Evolutionary conservation across 2,329 filamentous ascomycete genomes (phyloP), one percentile per base, ranked within the genome.

Genomic region (Colletotrichum graminicola): DNA sequence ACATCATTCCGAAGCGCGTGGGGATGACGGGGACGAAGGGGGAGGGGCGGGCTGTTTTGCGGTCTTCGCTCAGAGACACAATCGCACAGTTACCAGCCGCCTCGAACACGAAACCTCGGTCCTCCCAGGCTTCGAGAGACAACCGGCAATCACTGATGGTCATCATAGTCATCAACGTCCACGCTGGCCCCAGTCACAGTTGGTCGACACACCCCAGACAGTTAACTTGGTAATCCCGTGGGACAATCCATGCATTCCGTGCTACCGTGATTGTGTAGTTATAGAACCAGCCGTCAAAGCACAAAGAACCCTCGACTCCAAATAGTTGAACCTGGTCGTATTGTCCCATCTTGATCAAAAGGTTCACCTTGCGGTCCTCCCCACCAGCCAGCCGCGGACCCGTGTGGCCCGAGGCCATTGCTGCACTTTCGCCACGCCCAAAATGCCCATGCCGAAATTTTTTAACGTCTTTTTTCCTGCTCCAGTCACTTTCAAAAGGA

Each of bases 191-290:
- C 39, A 11, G 41, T 60, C 57, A 60, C 26, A 16, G 4, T 11
- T 11, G 36, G 23, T 11, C 47, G 2, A 12, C 5, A 34, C 32
- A 26, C 41, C 32, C 45, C 63, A 39, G 36, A 36, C 57, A n/a
- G 23, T 66, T 57, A 66, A 66, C 54, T 71, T 71, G 67, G 67
- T 69, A 69, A 69, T 64, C 69, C 73, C 71, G 66, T 67, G 66
- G 73, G 73, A 73, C 73, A 69, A 74, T 75, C 74, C 74, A 75
- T 75, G 74, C 73, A 73, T 75, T 74, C 74, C 74, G 73, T 75
- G 73, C 73, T 73, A 74, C 73, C 73, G 68, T 73, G 72, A 75
- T 72, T 71, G 67, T 75, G 72, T 72, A 72, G 73, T 74, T 74
- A 71, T 68, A 74, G 73, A 74, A 74, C 73, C 73, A 74, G 73